Base-by-base conservation (phyloP, 2,329 filamentous ascomycete species). In the Monosporascus sp. region DNA sequence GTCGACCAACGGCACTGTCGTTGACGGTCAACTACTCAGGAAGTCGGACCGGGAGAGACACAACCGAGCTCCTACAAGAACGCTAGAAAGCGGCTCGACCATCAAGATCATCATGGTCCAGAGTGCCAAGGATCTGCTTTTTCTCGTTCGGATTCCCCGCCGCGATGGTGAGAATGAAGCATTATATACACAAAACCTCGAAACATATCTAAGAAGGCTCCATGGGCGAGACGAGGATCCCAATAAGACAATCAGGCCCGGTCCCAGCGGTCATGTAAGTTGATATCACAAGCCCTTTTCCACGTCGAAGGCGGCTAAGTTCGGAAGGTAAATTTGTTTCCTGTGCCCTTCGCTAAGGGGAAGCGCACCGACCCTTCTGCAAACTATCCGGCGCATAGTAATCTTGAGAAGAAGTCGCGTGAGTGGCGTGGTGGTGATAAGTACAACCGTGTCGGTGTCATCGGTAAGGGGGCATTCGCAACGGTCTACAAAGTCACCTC, bases 401-500 rank as follows among this genome's bases (percentile, higher is more conserved):
- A 69, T 26, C 62, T 59, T n/a, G 66, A 66, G 31, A 65, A 63
- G 46, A 73, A 72, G 63, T 79, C 57, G 69, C 82, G 72, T 71
- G 89, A 75, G 78, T 97, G 91, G 93, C 86, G 85, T 57, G 94
- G 94, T 37, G 91, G 90, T 1, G 78, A 81, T 6, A 86, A 84
- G 57, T 99, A 97, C 72, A 96, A 96, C 65, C 85, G 91, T 24
- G 83, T 90, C 9, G 84, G 86, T 26, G 78, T 84, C 48, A 88
- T 99, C 58, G 94, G 94, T 45, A 94, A 94, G 68, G 94, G 94
- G 6, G 93, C 94, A 3, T 99, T 99, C 74, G 94, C 94, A 5
- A 90, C 87, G 0, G 94, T 99, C 2, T 93, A 96, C 72, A 90
- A 91, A 68, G 81, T 97, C 26, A 93, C 93, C 1, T 87, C 87